Evolutionary conservation across 2,329 filamentous ascomycete genomes (phyloP), one percentile per base, ranked within the genome.

Genomic region (Lecanosticta acicola): DNA sequence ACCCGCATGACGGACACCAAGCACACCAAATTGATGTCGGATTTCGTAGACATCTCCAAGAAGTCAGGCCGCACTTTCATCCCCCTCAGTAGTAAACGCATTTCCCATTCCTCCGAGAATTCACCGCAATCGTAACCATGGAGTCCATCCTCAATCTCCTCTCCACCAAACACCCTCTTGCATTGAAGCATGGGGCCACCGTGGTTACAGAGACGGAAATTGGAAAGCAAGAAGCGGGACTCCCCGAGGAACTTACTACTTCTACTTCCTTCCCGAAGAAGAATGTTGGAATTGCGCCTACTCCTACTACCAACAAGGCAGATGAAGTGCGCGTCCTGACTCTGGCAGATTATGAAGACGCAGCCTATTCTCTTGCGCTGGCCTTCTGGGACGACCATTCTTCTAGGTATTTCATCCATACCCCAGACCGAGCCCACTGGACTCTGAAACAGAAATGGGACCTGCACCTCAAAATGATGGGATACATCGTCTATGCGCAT

Each of bases 361-460:
- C 85, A 24, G 85, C 82, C 19, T 71, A 77, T 29, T 82, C 83
- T 59, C 77, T 94, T 56, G 83, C 87, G 38, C 80, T 87, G 63
- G 83, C 87, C 53, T 93, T 94, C 70, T 81, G 78, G 47, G 73
- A 81, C 50, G 87, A 93, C 65, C 79, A 85, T 48, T 77, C 88
- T 52, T 81, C 82, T 51, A 75, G 78, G 64, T 93, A 91, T 69
- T 81, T 88, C 59, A 73, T 90, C 58, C 79, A 86, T 60, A 80
- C 81, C 37, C 80, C 83, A 49, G 84, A 87, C 63, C 78, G 80
- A 68, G 73, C 72, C 51, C 66, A 74, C 51, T 78, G 77, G 68
- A 76, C 79, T 39, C 74, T 80, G 59, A 79, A 86, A 65, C 72
- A 81, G 62, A 83, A 82, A 62, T 93, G 84, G 83, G 78, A 80